These are phyloP conservation scores for Gastrodia elata DNA, from an alignment of 106 monocot genomes.

Conservation along the genomic window DNA sequence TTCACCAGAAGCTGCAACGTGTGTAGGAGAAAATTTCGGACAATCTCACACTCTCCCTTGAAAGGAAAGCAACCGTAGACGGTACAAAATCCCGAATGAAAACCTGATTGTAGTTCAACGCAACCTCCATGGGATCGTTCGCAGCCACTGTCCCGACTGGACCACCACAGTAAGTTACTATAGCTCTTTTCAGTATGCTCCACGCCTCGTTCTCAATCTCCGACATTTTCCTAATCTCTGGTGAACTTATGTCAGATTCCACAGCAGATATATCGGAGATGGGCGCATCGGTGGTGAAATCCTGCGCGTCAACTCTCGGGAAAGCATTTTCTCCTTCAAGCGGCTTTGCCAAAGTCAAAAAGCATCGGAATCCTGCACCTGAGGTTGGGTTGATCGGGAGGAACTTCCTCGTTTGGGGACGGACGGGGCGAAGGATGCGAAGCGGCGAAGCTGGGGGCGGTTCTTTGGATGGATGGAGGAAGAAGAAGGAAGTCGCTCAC, in stretches of 20 bases:
- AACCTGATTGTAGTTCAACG: slow-evolving; percentile 87
- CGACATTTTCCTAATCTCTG: slow-evolving; percentile 19
- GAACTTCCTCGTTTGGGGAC: neutral
- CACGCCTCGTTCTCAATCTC: slow-evolving; percentile 92
- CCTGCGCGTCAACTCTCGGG: slow-evolving; percentile 10
- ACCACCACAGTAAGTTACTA: slow-evolving; percentile 69
- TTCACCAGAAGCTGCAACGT: slow-evolving; percentile 90
- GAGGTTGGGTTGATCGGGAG: neutral
- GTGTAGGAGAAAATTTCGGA: slow-evolving; percentile 79
- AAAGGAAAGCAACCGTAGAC: slow-evolving; percentile 80
- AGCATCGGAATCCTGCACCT: neutral
- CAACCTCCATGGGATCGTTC: slow-evolving; percentile 39
- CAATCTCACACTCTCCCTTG: slow-evolving; percentile 79
- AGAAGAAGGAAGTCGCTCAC: too few species aligned
- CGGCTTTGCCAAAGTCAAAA: slow-evolving; percentile 13
- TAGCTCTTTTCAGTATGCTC: slow-evolving; percentile 56
- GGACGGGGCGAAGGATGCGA: neutral
- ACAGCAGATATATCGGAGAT: slow-evolving; percentile 4
- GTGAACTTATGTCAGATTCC: neutral
- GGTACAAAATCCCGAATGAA: slow-evolving; percentile 94
- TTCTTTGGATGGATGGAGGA: too few species aligned
- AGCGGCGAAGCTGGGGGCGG: too few species aligned
- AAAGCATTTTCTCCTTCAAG: slow-evolving; percentile 13
- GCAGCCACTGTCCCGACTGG: slow-evolving; percentile 94
- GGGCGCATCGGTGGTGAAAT: slow-evolving; percentile 11